Evolutionary conservation across 495 filamentous ascomycete genomes (phyloP), one percentile per base, ranked within the genome.

Genomic region (Tuber melanosporum): DNA sequence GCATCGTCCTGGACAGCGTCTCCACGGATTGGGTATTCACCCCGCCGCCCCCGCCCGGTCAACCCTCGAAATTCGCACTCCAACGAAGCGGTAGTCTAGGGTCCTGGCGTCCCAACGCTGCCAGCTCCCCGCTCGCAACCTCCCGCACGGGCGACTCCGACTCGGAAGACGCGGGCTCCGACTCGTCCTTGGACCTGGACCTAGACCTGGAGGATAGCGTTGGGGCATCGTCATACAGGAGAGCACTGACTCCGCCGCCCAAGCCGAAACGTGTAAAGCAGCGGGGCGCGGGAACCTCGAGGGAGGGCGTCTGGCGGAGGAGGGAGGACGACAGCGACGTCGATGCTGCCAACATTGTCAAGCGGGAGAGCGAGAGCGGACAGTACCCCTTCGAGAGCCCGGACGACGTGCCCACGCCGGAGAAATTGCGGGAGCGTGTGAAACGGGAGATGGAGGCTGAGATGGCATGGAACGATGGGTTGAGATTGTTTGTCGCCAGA

Each of bases 391-490:
- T 77, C 77, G 78, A 80, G 32, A 76, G 78, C 12, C 78, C 78
- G 22, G 77, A 80, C 43, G 78, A 80, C 71, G 71, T 80, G 10
- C 83, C 84, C 0, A 83, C 82, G 17, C 73, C 86, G 43, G 82
- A 84, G 36, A 86, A 88, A 74, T 87, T 89, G 52, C 89, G 91
- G 70, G 86, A 88, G 73, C 89, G 89, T 76, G 86, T 92, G 78
- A 86, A 88, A 78, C 87, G 85, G 15, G 84, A 85, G 46, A 83
- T 92, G 73, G 88, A 92, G 73, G 91, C 92, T 47, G 95, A 98
- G 82, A 89, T 92, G 87, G 82, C 84, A 26, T 96, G 92, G 92
- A 98, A 98, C 78, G 86, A 89, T 36, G 95, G 95, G 0, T 83
- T 99, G 62, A 87, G 89, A 70, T 91, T 90, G 79, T 99, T 91